A percentile compares a stretch with the other conserved stretches of the same genome.
These are phyloP conservation scores for Dimargaris xerosporica DNA, from an alignment of 192 early-diverging fungal genomes.

Conservation along the genomic window DNA sequence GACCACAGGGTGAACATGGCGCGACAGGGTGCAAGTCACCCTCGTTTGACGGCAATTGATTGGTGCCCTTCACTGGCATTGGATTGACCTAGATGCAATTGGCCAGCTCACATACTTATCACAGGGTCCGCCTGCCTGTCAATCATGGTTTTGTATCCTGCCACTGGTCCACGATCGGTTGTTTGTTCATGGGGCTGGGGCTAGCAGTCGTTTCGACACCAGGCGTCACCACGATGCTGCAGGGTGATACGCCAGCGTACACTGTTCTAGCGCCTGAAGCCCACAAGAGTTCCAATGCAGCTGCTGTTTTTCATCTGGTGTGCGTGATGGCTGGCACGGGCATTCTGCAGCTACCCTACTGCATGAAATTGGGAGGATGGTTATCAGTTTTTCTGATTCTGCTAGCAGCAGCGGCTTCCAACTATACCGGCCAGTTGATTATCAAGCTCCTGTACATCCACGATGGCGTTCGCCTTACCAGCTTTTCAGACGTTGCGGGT, in stretches of 20 bases:
- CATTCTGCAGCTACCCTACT: slow-evolving; percentile 38
- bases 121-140: too few relatives aligned
- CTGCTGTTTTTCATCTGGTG: slow-evolving; percentile 29
- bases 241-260: not conserved
- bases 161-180: too few relatives aligned
- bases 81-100: too few relatives aligned
- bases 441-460: slow-evolving; percentile 18
- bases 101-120: too few relatives aligned
- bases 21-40: too few relatives aligned
- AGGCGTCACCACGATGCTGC: not conserved
- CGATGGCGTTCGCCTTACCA: slow-evolving; percentile 14
- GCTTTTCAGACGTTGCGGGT: slow-evolving; percentile 23
- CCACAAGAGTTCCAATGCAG: slow-evolving; percentile 6
- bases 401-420: slow-evolving; percentile 19
- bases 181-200: too few relatives aligned
- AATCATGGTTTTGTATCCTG: too few relatives aligned
- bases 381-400: slow-evolving; percentile 23
- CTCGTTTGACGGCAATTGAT: too few relatives aligned
- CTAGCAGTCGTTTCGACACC: too few relatives aligned
- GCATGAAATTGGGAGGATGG: slow-evolving; percentile 28
- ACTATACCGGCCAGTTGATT: slow-evolving; percentile 22
- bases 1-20: too few relatives aligned
- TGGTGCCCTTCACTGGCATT: too few relatives aligned
- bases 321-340: slow-evolving; percentile 52
- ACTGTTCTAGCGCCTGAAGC: not conserved